Conservation (phyloP, 2,329 filamentous ascomycete species). For the Blastomyces gilchristii region DNA sequence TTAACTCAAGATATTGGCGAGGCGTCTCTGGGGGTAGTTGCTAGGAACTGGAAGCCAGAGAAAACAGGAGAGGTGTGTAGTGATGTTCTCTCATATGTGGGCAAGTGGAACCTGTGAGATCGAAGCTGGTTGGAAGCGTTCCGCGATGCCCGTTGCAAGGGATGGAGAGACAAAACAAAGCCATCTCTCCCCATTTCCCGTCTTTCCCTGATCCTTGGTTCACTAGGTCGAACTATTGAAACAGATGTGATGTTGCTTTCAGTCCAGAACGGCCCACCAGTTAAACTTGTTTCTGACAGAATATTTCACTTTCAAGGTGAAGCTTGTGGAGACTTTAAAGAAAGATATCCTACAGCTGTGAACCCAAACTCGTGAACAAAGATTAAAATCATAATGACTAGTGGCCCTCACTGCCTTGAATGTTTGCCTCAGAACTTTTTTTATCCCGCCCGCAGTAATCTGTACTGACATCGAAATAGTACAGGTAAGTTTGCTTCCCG, state of each 20-base stretch:
- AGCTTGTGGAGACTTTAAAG: background rate
- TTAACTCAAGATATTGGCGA: background rate
- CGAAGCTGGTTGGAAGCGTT: background rate
- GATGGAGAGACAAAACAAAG: background rate
- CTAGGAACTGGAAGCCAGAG: background rate
- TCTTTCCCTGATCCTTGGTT: background rate
- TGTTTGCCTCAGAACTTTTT: background rate
- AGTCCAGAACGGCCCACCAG: background rate
- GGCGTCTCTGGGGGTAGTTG: background rate
- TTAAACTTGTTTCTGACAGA: background rate
- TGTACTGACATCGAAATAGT: background rate
- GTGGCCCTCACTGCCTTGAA: background rate
- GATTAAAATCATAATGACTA: background rate
- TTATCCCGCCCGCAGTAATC: background rate
- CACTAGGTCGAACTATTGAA: background rate
- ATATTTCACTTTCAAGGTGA: background rate
- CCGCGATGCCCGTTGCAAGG: background rate
- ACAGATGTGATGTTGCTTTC: background rate
- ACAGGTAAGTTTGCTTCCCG: background rate
- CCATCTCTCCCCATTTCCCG: background rate
- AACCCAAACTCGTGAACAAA: background rate
- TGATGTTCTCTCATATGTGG: background rate
- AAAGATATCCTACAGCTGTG: background rate
- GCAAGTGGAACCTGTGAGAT: background rate
- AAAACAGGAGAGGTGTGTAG: conserved; percentile 2